Conservation (phyloP, 192 early-diverging fungal genomes). For the Backusella australiensis region DNA sequence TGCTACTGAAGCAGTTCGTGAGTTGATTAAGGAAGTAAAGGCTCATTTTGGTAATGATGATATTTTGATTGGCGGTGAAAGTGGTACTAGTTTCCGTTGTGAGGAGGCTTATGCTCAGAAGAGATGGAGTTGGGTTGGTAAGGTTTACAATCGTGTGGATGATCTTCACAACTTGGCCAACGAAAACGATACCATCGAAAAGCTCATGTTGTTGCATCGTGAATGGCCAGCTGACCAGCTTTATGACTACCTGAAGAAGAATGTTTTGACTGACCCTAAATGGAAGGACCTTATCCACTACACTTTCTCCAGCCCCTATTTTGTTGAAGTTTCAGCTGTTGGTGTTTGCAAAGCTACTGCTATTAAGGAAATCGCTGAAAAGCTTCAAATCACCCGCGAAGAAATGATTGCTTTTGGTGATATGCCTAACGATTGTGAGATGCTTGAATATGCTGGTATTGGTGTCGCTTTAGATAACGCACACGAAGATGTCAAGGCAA, state of each 20-base stretch:
- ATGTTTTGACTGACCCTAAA: constrained; percentile 12
- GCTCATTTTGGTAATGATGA: constrained; percentile 3
- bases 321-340: constrained; percentile 46
- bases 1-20: neutral
- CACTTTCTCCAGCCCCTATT: constrained; percentile 32
- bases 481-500: constrained; percentile 19
- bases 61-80: constrained; percentile 28
- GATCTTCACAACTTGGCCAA: constrained; percentile 12
- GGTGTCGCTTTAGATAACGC: constrained; percentile 32
- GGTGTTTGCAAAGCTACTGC: constrained; percentile 46
- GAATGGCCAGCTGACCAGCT: constrained; percentile 10
- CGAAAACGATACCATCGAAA: constrained; percentile 20
- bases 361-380: constrained; percentile 33
- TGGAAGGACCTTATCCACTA: constrained; percentile 25
- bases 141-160: constrained; percentile 10
- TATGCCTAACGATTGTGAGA: constrained; percentile 48
- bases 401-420: constrained; percentile 51
- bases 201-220: constrained; percentile 21
- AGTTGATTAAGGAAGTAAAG: constrained; percentile 14
- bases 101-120: constrained; percentile 18
- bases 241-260: constrained; percentile 5
- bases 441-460: constrained; percentile 43
- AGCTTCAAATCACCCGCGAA: constrained; percentile 4
- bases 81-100: constrained; percentile 21
- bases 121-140: constrained; percentile 1